Conservation (phyloP, 164 flowering plant species). For the Stephania yunnanensis region DNA sequence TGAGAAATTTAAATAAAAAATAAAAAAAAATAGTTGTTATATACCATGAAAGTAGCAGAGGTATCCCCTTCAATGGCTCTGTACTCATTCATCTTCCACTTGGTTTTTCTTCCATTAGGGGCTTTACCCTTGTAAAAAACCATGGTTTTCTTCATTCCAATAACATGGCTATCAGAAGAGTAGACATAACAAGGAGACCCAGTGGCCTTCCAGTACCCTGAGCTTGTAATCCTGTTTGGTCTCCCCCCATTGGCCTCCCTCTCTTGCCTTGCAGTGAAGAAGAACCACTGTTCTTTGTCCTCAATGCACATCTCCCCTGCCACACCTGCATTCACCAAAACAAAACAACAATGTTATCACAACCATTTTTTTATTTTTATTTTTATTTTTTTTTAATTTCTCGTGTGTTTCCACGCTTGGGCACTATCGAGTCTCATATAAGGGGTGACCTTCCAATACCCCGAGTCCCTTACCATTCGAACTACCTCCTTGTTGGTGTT, state of each 20-base stretch:
- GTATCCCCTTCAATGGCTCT: slow-evolving; percentile 18
- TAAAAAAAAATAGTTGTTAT: no score
- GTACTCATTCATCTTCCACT: slow-evolving; percentile 63
- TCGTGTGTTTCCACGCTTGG: no score
- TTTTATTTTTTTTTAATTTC: no score
- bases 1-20: no score
- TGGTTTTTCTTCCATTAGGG: slow-evolving; percentile 50
- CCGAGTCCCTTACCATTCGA: no score
- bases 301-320: slow-evolving; percentile 35
- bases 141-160: slow-evolving; percentile 59
- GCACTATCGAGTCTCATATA: no score
- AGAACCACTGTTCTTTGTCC: slow-evolving; percentile 62
- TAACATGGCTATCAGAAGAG: slow-evolving; percentile 30
- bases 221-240: slow-evolving; percentile 40
- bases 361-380: no score
- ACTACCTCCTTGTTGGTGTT: no score
- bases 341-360: not conserved
- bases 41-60: slow-evolving; percentile 20
- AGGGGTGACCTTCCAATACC: no score
- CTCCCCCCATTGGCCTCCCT: slow-evolving; percentile 61
- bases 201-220: slow-evolving; percentile 74
- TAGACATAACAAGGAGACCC: slow-evolving; percentile 56
- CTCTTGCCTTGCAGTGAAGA: slow-evolving; percentile 55
- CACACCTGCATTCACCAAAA: slow-evolving; percentile 21
- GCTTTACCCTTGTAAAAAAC: slow-evolving; percentile 57